phyloP scores from a whole-genome alignment of 2,329 filamentous ascomycete genomes.

The Tolypocladium amazonense region DNA sequence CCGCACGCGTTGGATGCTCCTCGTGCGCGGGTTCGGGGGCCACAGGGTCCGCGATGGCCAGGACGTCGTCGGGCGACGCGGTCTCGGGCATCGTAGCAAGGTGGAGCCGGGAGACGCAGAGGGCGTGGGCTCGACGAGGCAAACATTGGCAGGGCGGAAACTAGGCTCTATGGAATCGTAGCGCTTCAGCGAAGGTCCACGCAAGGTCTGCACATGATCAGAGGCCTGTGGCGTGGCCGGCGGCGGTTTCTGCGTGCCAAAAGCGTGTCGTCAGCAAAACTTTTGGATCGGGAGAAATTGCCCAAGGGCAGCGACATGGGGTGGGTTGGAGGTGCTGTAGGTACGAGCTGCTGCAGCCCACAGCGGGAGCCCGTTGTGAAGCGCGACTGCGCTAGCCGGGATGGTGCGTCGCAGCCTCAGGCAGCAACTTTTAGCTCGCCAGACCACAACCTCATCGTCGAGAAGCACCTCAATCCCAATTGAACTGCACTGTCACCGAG shows the following conservation, averaged over 20 bases:
- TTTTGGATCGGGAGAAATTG: conserved; percentile 25
- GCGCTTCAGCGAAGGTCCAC: conserved; percentile 31
- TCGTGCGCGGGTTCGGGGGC: conserved; percentile 13
- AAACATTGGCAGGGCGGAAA: conserved; percentile 48
- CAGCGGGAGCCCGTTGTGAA: background rate
- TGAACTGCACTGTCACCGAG: conserved; percentile 12
- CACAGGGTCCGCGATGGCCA: conserved; percentile 18
- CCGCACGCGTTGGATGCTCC: conserved; percentile 8
- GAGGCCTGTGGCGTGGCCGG: conserved; percentile 34
- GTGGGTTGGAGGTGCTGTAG: background rate
- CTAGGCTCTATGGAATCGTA: conserved; percentile 42
- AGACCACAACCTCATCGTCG: conserved; percentile 18
- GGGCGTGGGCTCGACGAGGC: conserved; percentile 43
- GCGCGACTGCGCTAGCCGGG: background rate
- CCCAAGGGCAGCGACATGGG: conserved; percentile 11
- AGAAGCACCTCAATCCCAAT: conserved; percentile 1
- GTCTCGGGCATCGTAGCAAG: conserved; percentile 47
- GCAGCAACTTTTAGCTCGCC: conserved; percentile 13
- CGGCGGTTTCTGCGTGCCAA: conserved; percentile 32
- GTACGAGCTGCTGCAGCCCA: conserved; percentile 1
- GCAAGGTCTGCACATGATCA: conserved; percentile 45
- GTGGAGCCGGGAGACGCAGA: conserved; percentile 29
- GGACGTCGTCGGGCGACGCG: conserved; percentile 42
- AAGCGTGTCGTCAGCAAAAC: conserved; percentile 40
- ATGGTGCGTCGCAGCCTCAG: conserved; percentile 18